Base-by-base conservation (phyloP, 106 monocot species). In the Ottelia alismoides region DNA sequence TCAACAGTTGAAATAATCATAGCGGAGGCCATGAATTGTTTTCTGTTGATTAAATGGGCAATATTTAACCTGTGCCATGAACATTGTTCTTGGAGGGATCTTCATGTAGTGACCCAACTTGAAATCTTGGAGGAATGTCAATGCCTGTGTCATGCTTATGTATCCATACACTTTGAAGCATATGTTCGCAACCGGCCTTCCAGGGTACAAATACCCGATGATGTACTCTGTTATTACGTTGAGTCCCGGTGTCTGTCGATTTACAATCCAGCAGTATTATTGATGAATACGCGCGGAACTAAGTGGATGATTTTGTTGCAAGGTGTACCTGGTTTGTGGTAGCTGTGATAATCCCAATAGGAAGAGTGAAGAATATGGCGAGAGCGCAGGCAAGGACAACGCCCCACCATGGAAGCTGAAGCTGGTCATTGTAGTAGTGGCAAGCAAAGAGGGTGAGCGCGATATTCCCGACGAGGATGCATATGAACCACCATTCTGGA, bases 291-390 rank as follows among this genome's bases (percentile, higher is more conserved):
- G 16, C 2, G 11, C 22, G 53, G 2, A 54, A 22, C 11, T 28
- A 18, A 54, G 2, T 17, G 1, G 29, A 54, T 28, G 3, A 18
- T 28, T 28, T 18, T 29, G 27, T 18, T 1, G n/a, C 28, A 28
- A 3, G 19, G 27, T 54, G 17, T 25, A 82, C 78, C 74, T 74
- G 68, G 61, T 79, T 79, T 45, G 84, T 76, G 0, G 82, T 82
- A 6, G 87, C 78, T 14, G 49, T 29, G 21, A 88, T 56, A 32
- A 82, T 72, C 2, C 82, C 87, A 57, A 88, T 46, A 1, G 87
- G 87, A 0, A 88, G 76, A 20, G 78, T 79, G 72, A 88, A 78
- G 52, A 73, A 49, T 24, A 73, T 16, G 11, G 82, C 75, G 0
- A 82, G 18, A 17, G 21, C 55, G 30, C 75, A 78, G 0, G 82